Evolutionary conservation across 2,329 filamentous ascomycete species (phyloP), one percentile per base, ranked within the genome.

Genomic region (Monilinia polystroma): DNA sequence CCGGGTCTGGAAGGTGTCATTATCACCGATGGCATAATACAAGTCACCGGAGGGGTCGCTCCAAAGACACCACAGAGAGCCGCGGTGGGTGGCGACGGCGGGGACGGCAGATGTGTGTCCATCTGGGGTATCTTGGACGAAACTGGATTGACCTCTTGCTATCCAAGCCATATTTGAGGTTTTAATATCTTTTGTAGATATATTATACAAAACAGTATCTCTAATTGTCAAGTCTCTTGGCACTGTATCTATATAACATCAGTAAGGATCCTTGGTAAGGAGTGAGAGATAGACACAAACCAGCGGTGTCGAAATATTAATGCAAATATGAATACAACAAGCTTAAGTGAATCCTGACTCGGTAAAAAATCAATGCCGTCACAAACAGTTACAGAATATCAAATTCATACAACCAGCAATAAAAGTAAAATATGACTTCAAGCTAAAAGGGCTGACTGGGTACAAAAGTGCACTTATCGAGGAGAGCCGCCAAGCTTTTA

Each of bases 11-110:
- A 79, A 79, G 29, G 67, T 70, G 10, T 73, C 71, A 49, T 75
- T 70, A 47, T 72, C 70, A 26, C 77, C 77, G 41, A 71, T 67
- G 8, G 77, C 74, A 66, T 76, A 78, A 73, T 75, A 79, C 12
- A 77, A 67, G 51, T 69, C 68, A 12, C 74, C 75, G 10, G 72
- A 68, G 8, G 70, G 69, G 64, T 74, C 73, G 49, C 72, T 69
- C 77, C 77, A 79, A 11, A 77, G 64, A 69, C 75, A 76, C 77
- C 76, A 78, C 1, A 79, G 74, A 8, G 74, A 73, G n/a, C 77
- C 77, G 32, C 76, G 74, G 64, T 79, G 75, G 0, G 76, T 71
- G 5, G 75, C 73, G 32, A 79, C n/a, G n/a, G 77, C 75, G 23
- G 77, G 77, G 26, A 74, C 74, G 1, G 74, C 72, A 11, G 72